Percentiles rank a stretch among this genome's conserved stretches.
Evolutionary conservation across 192 early-diverging fungal species (phyloP).

Genomic region (Phycomyces blakesleeanus): DNA sequence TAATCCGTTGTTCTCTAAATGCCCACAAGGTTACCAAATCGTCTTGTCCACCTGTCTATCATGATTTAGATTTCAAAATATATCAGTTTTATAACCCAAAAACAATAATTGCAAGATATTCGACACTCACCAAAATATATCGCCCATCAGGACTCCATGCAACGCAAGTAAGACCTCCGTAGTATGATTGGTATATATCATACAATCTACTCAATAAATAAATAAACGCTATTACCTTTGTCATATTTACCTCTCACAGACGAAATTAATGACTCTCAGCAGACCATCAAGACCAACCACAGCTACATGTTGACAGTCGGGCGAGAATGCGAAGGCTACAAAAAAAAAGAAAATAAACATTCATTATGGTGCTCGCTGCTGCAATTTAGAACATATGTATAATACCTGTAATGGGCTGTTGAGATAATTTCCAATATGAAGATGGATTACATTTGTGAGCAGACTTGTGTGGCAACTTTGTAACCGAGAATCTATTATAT

Average conservation of each 20-base stretch:
- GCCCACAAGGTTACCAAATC: slow-evolving; percentile 90
- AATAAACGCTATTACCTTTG: not conserved
- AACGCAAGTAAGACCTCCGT: slow-evolving; percentile 83
- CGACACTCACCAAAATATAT: slow-evolving; percentile 56
- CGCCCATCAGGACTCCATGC: slow-evolving; percentile 90
- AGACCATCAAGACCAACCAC: slow-evolving; percentile 76
- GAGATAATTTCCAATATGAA: slow-evolving; percentile 35
- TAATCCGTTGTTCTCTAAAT: slow-evolving; percentile 71
- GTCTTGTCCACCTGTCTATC: slow-evolving; percentile 87
- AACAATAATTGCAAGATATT: too few relatives aligned
- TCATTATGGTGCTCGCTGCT: too few relatives aligned
- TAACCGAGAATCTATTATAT: slow-evolving; percentile 45
- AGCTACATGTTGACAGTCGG: slow-evolving; percentile 84
- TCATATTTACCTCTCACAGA: slow-evolving; percentile 52
- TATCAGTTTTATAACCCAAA: too few relatives aligned
- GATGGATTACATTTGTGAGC: slow-evolving; percentile 44
- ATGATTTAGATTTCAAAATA: too few relatives aligned
- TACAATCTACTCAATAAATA: slow-evolving; percentile 40
- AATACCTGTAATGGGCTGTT: slow-evolving; percentile 32
- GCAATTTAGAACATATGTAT: not conserved
- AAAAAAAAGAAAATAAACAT: too few relatives aligned
- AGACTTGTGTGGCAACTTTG: slow-evolving; percentile 50
- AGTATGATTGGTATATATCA: slow-evolving; percentile 82
- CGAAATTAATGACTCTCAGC: slow-evolving; percentile 77
- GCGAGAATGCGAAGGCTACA: slow-evolving; percentile 79